These are phyloP conservation scores for Retiboletus flavoniger DNA, from an alignment of 1,284 basidiomycete genomes.

Conservation along the genomic window DNA sequence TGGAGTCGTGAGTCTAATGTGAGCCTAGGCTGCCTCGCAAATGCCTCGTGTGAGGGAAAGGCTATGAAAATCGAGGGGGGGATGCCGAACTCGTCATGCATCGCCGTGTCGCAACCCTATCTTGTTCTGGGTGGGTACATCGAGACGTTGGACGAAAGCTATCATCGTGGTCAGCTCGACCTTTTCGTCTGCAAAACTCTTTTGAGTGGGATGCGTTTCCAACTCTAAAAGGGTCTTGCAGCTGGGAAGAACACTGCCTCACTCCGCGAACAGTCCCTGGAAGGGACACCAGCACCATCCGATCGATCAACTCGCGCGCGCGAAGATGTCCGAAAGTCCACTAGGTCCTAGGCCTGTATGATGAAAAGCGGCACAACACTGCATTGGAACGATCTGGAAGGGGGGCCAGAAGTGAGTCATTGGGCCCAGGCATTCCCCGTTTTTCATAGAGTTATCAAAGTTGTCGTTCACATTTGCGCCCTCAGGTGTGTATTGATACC, in stretches of 20 bases:
- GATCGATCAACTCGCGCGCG: slow-evolving; percentile 5
- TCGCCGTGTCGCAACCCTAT: background rate
- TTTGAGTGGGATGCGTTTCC: background rate
- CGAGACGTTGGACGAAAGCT: background rate
- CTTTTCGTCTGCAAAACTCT: background rate
- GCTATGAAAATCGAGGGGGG: slow-evolving; percentile 4
- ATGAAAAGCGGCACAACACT: background rate
- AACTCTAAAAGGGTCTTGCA: slow-evolving; percentile 1
- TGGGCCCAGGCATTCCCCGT: background rate
- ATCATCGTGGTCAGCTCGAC: background rate
- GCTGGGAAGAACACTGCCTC: slow-evolving; percentile 7
- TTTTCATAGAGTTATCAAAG: slow-evolving; percentile 8
- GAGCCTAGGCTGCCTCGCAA: slow-evolving; percentile 24
- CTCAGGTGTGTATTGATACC: slow-evolving; percentile 12
- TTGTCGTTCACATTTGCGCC: slow-evolving; percentile 18
- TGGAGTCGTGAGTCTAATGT: background rate
- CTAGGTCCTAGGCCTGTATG: background rate
- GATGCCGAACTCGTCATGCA: background rate
- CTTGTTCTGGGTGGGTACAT: slow-evolving; percentile 8
- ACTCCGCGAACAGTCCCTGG: background rate
- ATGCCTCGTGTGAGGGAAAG: slow-evolving; percentile 17
- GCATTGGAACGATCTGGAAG: background rate
- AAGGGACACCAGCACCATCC: background rate
- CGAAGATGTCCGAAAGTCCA: slow-evolving; percentile 3
- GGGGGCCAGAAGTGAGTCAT: slow-evolving; percentile 9